Evolutionary conservation across 768 basidiomycete genomes (phyloP).

Genomic region (Boletus tylopilopsis): DNA sequence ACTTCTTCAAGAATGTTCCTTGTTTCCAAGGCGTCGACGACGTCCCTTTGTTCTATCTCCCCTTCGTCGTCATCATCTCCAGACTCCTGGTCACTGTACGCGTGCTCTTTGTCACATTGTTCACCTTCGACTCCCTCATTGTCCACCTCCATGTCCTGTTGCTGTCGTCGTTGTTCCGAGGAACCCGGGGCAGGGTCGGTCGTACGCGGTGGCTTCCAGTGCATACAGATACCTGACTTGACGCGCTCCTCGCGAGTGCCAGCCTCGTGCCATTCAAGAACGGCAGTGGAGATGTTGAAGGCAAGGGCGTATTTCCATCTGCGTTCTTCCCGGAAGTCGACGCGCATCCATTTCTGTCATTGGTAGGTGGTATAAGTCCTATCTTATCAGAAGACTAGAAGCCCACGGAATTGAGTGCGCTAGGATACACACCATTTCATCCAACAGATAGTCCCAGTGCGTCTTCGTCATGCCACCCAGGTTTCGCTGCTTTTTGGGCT

Average conservation of each 20-base stretch:
- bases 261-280: conserved; percentile 85
- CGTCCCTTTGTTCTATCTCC: conserved; percentile 49
- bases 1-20: conserved; percentile 54
- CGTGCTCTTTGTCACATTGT: conserved; percentile 21
- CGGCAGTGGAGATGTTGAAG: conserved; percentile 74
- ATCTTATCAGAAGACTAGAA: neutral
- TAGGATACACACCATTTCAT: conserved; percentile 79
- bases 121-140: conserved; percentile 14
- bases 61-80: conserved; percentile 59
- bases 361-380: conserved; percentile 11
- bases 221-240: conserved; percentile 60
- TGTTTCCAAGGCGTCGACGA: conserved; percentile 60
- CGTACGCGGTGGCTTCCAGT: conserved; percentile 52
- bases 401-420: neutral
- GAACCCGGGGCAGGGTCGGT: conserved; percentile 17
- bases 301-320: conserved; percentile 89
- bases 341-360: conserved; percentile 90
- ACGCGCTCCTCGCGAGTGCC: conserved; percentile 61
- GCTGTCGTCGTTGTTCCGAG: conserved; percentile 31
- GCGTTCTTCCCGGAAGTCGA: conserved; percentile 92
- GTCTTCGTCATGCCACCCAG: conserved; percentile 72
- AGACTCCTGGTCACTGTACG: conserved; percentile 38
- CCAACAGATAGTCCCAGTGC: conserved; percentile 94
- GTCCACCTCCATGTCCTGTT: conserved; percentile 33
- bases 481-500: conserved; percentile 90